Evolutionary conservation across 73 alveolate genomes (phyloP), one percentile per base, ranked within the genome.

Genomic region (Paramecium bursaria): DNA sequence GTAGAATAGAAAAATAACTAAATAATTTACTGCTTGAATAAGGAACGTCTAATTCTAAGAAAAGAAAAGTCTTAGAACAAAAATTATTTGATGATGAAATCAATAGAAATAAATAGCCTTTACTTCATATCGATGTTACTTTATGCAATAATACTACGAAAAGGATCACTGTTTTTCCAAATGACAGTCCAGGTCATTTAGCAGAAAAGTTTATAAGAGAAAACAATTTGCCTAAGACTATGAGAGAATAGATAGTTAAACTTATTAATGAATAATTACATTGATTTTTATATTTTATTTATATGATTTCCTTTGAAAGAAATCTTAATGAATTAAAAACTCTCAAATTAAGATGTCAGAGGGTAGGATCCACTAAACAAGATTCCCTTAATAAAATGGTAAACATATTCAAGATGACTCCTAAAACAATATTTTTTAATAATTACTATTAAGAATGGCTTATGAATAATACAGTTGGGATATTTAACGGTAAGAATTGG

Each of bases 391-490:
- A 67, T 2, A 67, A 57, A 10, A 42, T 67, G 55, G 44, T 35
- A 9, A 67, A 47, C 15, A 67, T 67, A 14, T 67, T 67, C 39
- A 13, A 42, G 44, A 9, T 15, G 5, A 67, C 44, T 42, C 82
- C 53, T 14, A 21, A 35, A 67, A 31, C n/a, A 26, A 67, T 67
- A 14, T 42, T 39, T 35, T 67, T 67, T 67, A 19, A 33, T 9
- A 67, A 42, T 42, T 67, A 25, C 44, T 67, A 67, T 27, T 42
- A 67, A 30, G 22, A 67, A 25, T 21, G 22, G 22, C 44, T 67
- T 13, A 39, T 25, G 42, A 67, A 67, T 39, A 67, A 67, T 42
- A 67, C 82, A 14, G 44, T 67, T 53, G 82, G 82, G 2, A 57
- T 67, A 67, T 67, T 67, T 67, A 21, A 53, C 5, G 44, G 33